phyloP scores from a whole-genome alignment of 805 yeast species.

The Pichia exigua region DNA sequence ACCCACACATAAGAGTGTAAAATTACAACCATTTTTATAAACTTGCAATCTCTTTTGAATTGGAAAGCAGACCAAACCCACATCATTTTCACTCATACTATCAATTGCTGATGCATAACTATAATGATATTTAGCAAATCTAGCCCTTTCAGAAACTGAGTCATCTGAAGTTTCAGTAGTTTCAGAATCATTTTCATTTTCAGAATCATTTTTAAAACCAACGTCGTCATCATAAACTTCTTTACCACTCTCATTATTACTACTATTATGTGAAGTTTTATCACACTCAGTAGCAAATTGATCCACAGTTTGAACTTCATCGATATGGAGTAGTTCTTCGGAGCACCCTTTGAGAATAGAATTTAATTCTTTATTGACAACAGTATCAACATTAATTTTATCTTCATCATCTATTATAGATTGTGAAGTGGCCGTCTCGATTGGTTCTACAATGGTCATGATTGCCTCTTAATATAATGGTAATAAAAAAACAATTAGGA shows the following conservation, averaged over 20 bases:
- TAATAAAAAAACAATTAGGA: not conserved
- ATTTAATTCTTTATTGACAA: not conserved
- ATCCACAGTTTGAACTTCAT: not conserved
- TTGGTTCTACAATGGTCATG: constrained; percentile 1
- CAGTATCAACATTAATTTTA: constrained; percentile 2
- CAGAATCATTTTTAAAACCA: not conserved
- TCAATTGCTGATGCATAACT: constrained; percentile 23
- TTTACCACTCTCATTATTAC: not conserved
- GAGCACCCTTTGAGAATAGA: not conserved
- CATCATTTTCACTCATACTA: constrained; percentile 18
- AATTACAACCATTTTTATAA: constrained; percentile 56
- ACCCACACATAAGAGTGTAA: constrained; percentile 81
- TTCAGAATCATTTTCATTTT: not conserved
- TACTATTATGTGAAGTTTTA: constrained; percentile 10
- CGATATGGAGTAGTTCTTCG: not conserved
- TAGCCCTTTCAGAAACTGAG: constrained; percentile 4
- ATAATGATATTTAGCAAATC: constrained; percentile 15
- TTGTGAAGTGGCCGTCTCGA: constrained; percentile 2
- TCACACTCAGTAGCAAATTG: not conserved
- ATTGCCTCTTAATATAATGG: not conserved
- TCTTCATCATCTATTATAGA: constrained; percentile 1
- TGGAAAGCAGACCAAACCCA: constrained; percentile 26
- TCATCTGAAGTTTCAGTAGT: not conserved
- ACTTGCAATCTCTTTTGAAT: constrained; percentile 24
- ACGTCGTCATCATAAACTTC: not conserved